A percentile compares a stretch with the other conserved stretches of the same genome.
Conservation (phyloP, 129 eudicot genomes). For the Centrapalus pauciflorus region DNA sequence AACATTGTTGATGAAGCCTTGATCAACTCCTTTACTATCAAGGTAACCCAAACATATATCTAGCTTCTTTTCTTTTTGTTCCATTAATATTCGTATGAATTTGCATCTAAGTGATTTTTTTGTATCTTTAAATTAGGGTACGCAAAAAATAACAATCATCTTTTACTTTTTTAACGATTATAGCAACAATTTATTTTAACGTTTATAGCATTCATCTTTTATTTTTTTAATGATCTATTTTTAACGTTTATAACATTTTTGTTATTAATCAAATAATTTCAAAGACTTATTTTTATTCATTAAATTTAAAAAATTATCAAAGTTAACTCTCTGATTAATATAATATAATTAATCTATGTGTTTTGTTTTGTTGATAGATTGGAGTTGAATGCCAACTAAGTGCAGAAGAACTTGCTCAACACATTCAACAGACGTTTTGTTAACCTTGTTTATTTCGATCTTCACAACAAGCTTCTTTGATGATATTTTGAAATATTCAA, state of each 20-base stretch:
- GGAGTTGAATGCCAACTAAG: conserved; percentile 94
- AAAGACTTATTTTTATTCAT: no score
- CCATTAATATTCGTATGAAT: neutral
- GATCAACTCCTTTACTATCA: conserved; percentile 78
- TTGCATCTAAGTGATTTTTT: no score
- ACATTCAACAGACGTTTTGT: conserved; percentile 84
- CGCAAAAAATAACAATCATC: no score
- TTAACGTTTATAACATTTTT: no score
- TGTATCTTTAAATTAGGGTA: no score
- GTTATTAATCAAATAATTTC: no score
- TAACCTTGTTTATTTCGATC: conserved; percentile 8
- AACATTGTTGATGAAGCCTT: conserved; percentile 58
- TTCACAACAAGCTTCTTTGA: neutral
- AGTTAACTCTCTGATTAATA: no score
- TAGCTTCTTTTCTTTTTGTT: neutral
- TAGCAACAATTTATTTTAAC: no score
- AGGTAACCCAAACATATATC: conserved; percentile 38
- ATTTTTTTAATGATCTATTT: no score
- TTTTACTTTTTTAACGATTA: no score
- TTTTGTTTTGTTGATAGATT: conserved; percentile 41
- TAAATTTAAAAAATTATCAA: no score
- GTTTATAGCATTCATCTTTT: no score
- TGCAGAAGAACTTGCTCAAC: conserved; percentile 87
- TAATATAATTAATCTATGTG: neutral
- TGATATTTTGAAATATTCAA: neutral